Evolutionary conservation across 1,284 basidiomycete genomes (phyloP).

Genomic region (Puccinia polysora): DNA sequence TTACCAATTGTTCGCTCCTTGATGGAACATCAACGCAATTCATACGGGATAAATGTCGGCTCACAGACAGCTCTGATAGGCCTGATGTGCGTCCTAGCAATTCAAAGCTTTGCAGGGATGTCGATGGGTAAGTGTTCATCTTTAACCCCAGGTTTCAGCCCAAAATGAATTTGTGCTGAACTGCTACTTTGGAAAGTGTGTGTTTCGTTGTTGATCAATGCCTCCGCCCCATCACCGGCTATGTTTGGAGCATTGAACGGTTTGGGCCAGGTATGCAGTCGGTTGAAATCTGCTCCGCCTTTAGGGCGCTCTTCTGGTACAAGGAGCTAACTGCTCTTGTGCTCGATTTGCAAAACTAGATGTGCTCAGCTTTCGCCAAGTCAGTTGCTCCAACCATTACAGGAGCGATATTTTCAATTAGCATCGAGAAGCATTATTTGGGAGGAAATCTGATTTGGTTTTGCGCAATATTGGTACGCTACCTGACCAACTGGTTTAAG

Average conservation of each 20-base stretch:
- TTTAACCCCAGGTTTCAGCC: no score
- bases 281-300: background rate
- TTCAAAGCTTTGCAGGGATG: conserved; percentile 11
- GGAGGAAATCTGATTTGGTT: conserved; percentile 29
- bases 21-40: background rate
- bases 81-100: background rate
- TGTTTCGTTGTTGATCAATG: conserved; percentile 17
- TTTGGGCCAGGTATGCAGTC: conserved; percentile 6
- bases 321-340: no score
- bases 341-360: no score
- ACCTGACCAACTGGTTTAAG: no score
- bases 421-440: conserved; percentile 8
- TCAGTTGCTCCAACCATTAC: background rate
- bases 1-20: conserved; percentile 2
- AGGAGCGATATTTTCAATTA: conserved; percentile 4
- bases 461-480: background rate
- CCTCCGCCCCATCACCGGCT: conserved; percentile 6
- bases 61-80: background rate
- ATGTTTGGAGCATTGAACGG: conserved; percentile 22
- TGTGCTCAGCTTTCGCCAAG: conserved; percentile 13
- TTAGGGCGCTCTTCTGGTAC: no score
- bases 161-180: background rate
- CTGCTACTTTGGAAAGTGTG: conserved; percentile 1
- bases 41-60: background rate
- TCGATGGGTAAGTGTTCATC: conserved; percentile 4